Evolutionary conservation across 192 early-diverging fungal genomes (phyloP), one percentile per base, ranked within the genome.

Genomic region (Dissophora ornata): DNA sequence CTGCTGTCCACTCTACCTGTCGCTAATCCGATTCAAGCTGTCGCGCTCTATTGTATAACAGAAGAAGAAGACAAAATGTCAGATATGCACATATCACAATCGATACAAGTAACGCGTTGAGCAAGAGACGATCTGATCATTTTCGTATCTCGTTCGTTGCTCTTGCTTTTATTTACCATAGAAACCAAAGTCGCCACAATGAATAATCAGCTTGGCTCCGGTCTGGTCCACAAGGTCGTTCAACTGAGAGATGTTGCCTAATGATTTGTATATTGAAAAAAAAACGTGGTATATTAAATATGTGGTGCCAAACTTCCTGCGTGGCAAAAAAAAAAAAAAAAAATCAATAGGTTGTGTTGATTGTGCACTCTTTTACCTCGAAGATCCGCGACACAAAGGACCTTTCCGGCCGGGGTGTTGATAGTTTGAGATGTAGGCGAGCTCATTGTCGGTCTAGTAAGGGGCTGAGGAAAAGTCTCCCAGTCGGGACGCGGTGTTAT

Each of bases 151-250:
- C n/a, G n/a, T n/a, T n/a, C n/a, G n/a, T n/a, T n/a, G n/a, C n/a
- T n/a, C n/a, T n/a, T n/a, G n/a, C n/a, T n/a, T n/a, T n/a, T n/a
- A n/a, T n/a, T n/a, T 71, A 86, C 87, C 87, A 74, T 86, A 88
- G 51, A 88, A 88, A 28, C 85, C 85, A 61, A 88, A 88, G 66
- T 88, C 87, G 25, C 87, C 87, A 22, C 85, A 84, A 40, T 88
- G 87, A 30, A 88, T 85, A 29, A 88, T 74, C 56, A 79, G 58
- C 32, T 80, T 71, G 6, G 87, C 87, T 33, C 83, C 82, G 9
- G 84, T 80, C 42, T 85, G 81, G 45, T 82, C 81, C 41, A 84
- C 87, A 18, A 88, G 71, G 33, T 77, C 58, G 62, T 88, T 86
- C 12, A 88, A 65, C 62, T 85, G 84, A 46, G 87, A 88, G 25